phyloP scores from a whole-genome alignment of 257 asterid genomes.

The Scutellaria barbata region DNA sequence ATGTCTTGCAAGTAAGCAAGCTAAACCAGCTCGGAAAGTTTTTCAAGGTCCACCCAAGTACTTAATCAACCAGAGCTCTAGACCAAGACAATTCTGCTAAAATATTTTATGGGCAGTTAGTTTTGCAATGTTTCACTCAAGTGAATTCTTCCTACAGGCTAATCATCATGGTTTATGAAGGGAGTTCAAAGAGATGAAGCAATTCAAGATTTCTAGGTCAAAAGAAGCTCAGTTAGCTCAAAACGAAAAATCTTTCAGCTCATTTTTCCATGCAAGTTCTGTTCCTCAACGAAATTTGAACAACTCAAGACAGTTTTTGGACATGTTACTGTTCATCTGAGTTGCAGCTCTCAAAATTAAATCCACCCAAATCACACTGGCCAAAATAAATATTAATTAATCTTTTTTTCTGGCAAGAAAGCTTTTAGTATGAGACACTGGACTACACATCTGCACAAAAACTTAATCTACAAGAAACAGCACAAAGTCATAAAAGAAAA shows the following conservation, averaged over 20 bases:
- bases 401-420: no score
- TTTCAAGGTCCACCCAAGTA: neutral
- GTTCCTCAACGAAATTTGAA: no score
- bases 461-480: neutral
- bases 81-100: neutral
- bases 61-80: neutral
- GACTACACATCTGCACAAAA: neutral
- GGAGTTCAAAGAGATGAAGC: constrained; percentile 1
- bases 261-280: no score
- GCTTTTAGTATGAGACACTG: no score
- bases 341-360: no score
- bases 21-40: neutral
- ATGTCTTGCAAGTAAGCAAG: constrained; percentile 6
- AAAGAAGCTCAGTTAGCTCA: constrained; percentile 13
- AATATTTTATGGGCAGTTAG: neutral
- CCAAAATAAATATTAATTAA: no score
- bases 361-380: no score
- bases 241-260: neutral
- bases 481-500: neutral
- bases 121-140: neutral
- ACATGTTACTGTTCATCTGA: no score
- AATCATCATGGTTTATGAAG: neutral
- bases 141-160: constrained; percentile 12
- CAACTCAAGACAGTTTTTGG: no score
- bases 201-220: constrained; percentile 1